Conservation (phyloP, 1,284 basidiomycete species). For the Trichosporon coremiiforme region DNA sequence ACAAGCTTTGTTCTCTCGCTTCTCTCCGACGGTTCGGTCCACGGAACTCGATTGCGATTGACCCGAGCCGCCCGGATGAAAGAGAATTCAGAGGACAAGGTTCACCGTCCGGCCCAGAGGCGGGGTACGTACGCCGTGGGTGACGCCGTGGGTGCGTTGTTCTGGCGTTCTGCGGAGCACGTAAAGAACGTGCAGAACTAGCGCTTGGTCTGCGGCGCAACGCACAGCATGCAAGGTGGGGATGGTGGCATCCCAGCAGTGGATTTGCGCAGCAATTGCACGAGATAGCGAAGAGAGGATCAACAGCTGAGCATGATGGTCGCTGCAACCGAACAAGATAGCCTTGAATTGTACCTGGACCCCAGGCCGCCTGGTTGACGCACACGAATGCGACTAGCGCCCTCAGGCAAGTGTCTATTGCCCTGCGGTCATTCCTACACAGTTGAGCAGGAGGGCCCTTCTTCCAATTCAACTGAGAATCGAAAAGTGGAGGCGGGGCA, state of each 20-base stretch:
- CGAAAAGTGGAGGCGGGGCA: not conserved
- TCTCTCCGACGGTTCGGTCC: constrained; percentile 3
- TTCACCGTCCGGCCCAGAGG: not conserved
- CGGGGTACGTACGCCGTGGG: too few relatives aligned
- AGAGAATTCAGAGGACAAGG: not conserved
- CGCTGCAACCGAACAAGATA: constrained; percentile 1
- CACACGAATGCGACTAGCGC: not conserved
- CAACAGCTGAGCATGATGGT: not conserved
- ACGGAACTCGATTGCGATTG: constrained; percentile 5
- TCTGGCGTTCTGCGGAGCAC: too few relatives aligned
- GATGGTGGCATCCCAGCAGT: not conserved
- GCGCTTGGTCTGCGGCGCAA: too few relatives aligned
- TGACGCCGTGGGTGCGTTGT: too few relatives aligned
- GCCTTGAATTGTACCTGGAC: not conserved
- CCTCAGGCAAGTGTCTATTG: not conserved
- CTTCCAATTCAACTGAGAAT: not conserved
- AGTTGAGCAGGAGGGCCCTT: not conserved
- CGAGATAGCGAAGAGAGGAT: not conserved
- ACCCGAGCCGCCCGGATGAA: constrained; percentile 1
- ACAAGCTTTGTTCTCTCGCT: constrained; percentile 8
- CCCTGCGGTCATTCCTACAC: not conserved
- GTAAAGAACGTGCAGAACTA: too few relatives aligned
- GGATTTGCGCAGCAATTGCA: not conserved
- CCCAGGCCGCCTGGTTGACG: not conserved
- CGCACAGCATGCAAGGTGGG: not conserved